Percentiles rank a stretch among this genome's conserved stretches.
phyloP scores from a whole-genome alignment of 164 flowering plant genomes.

The Tinospora cordifolia region DNA sequence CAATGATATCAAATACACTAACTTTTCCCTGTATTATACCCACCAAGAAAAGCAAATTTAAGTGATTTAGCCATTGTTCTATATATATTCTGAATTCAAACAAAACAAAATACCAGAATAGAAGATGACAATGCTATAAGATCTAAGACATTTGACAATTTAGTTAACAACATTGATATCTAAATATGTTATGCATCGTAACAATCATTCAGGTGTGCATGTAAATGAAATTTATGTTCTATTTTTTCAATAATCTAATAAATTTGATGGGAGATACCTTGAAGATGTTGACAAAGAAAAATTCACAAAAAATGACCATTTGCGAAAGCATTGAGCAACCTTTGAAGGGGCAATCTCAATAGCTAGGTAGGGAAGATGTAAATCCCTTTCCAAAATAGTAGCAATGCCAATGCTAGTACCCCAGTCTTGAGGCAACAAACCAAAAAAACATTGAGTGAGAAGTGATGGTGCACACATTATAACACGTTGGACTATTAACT shows the following conservation, averaged over 20 bases:
- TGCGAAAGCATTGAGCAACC: slow-evolving; percentile 26
- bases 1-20: slow-evolving; percentile 80
- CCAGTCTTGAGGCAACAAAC: slow-evolving; percentile 51
- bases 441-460: slow-evolving; percentile 75
- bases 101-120: not conserved
- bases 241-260: no score
- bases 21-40: slow-evolving; percentile 53
- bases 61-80: not conserved
- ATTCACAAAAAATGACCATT: not conserved
- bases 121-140: not conserved
- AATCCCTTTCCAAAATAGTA: slow-evolving; percentile 50
- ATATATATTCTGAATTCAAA: not conserved
- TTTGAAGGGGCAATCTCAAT: slow-evolving; percentile 88
- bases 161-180: not conserved
- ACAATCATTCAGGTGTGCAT: not conserved
- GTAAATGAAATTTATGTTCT: no score
- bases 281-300: slow-evolving; percentile 31
- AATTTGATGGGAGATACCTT: slow-evolving; percentile 39
- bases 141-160: not conserved
- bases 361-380: slow-evolving; percentile 61
- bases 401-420: slow-evolving; percentile 38
- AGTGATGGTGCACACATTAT: slow-evolving; percentile 73
- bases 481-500: not conserved
- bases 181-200: not conserved
- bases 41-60: not conserved